Percentiles rank a stretch among this genome's conserved stretches.
These are phyloP conservation scores for Hibiscus syriacus DNA, from an alignment of 345 rosid species.

Conservation along the genomic window DNA sequence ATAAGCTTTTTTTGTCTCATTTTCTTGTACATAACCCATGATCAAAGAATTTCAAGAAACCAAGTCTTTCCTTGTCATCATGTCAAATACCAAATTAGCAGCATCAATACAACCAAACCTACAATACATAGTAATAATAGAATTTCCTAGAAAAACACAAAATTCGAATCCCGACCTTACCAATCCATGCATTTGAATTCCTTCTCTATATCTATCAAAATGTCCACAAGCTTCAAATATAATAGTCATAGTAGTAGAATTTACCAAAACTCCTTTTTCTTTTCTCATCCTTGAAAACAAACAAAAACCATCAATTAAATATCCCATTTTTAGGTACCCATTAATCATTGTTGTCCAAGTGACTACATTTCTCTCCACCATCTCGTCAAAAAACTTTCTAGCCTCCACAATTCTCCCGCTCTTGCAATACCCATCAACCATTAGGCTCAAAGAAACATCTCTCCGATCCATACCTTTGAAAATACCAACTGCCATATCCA, in stretches of 20 bases:
- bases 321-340: conserved; percentile 61
- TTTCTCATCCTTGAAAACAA: conserved; percentile 58
- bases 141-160: conserved; percentile 56
- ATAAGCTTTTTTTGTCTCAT: conserved; percentile 44
- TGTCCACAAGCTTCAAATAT: conserved; percentile 60
- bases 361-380: conserved; percentile 62
- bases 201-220: conserved; percentile 35
- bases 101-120: conserved; percentile 37
- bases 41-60: conserved; percentile 81
- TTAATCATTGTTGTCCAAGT: conserved; percentile 75
- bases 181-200: conserved; percentile 57
- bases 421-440: conserved; percentile 77
- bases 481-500: conserved; percentile 44
- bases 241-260: conserved; percentile 51
- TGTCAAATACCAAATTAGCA: conserved; percentile 38
- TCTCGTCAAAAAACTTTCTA: conserved; percentile 40
- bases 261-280: conserved; percentile 37
- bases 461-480: conserved; percentile 50
- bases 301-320: conserved; percentile 47
- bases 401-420: conserved; percentile 47
- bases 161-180: conserved; percentile 39
- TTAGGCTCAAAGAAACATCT: conserved; percentile 61
- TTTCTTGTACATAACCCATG: conserved; percentile 42
- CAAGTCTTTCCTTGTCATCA: conserved; percentile 36
- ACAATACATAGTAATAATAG: conserved; percentile 60